Evolutionary conservation across 495 filamentous ascomycete genomes (phyloP).

Genomic region (Neohortaea acidophila): DNA sequence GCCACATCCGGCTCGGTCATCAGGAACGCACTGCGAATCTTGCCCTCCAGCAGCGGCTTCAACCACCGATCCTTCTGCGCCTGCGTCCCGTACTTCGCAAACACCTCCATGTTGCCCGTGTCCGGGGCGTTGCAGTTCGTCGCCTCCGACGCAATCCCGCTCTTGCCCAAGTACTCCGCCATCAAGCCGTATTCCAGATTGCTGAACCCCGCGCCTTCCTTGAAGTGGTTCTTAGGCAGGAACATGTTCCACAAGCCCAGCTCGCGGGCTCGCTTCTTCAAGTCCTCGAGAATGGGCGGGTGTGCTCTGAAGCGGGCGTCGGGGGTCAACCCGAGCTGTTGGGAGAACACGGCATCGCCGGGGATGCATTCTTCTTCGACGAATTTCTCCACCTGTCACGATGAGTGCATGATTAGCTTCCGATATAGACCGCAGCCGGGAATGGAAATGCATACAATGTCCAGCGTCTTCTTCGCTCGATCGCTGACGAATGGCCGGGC

Average conservation of each 20-base stretch:
- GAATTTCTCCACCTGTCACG: slow-evolving; percentile 66
- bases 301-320: slow-evolving; percentile 60
- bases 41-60: slow-evolving; percentile 27
- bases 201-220: slow-evolving; percentile 57
- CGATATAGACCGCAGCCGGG: background rate
- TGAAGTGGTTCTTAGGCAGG: slow-evolving; percentile 84
- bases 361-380: slow-evolving; percentile 88
- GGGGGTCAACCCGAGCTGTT: slow-evolving; percentile 58
- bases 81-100: slow-evolving; percentile 33
- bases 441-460: slow-evolving; percentile 36
- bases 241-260: slow-evolving; percentile 99
- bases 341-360: slow-evolving; percentile 60
- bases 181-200: slow-evolving; percentile 33
- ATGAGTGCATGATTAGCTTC: background rate
- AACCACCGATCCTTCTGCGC: slow-evolving; percentile 30
- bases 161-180: slow-evolving; percentile 32
- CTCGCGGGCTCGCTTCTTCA: slow-evolving; percentile 70
- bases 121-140: slow-evolving; percentile 32
- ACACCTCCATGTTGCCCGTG: slow-evolving; percentile 33
- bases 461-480: slow-evolving; percentile 56
- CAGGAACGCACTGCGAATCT: slow-evolving; percentile 31
- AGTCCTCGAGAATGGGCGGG: slow-evolving; percentile 67
- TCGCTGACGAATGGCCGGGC: slow-evolving; percentile 50
- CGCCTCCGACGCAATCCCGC: slow-evolving; percentile 27
- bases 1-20: slow-evolving; percentile 33